These are phyloP conservation scores for Polychytrium aggregatum DNA, from an alignment of 192 early-diverging fungal genomes.

Conservation along the genomic window DNA sequence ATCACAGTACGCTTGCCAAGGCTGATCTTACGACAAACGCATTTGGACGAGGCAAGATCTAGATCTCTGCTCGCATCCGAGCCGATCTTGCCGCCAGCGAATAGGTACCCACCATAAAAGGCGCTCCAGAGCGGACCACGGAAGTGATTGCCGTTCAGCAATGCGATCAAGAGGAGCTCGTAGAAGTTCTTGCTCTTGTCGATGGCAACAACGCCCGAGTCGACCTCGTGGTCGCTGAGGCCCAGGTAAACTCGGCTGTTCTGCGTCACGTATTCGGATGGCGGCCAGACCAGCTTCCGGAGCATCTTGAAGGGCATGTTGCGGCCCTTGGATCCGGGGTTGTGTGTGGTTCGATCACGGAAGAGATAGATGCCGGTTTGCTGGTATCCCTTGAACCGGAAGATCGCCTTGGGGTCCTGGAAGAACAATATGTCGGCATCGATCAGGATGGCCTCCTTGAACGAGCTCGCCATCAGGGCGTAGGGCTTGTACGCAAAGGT, in stretches of 20 bases:
- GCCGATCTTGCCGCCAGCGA: too few relatives aligned
- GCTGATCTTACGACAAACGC: too few relatives aligned
- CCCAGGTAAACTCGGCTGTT: slow-evolving; percentile 23
- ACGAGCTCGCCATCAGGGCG: slow-evolving; percentile 48
- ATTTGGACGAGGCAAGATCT: too few relatives aligned
- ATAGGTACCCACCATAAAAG: too few relatives aligned
- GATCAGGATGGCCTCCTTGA: slow-evolving; percentile 51
- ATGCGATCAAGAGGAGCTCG: neutral
- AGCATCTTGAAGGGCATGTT: neutral
- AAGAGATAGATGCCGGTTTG: slow-evolving; percentile 41
- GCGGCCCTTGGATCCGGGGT: slow-evolving; percentile 34
- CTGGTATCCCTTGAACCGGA: slow-evolving; percentile 22
- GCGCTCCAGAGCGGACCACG: too few relatives aligned
- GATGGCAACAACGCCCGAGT: slow-evolving; percentile 53
- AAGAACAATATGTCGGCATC: slow-evolving; percentile 62
- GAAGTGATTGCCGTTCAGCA: too few relatives aligned
- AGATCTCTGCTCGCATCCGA: too few relatives aligned
- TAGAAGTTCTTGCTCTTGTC: slow-evolving; percentile 30
- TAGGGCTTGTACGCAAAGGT: slow-evolving; percentile 61
- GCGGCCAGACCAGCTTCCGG: slow-evolving; percentile 12
- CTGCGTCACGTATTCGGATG: slow-evolving; percentile 18
- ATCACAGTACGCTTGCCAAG: too few relatives aligned
- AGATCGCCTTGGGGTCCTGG: slow-evolving; percentile 40
- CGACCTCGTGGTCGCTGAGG: slow-evolving; percentile 41
- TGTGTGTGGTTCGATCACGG: slow-evolving; percentile 30